These are phyloP conservation scores for Clavispora fructus DNA, from an alignment of 805 yeast genomes.

Conservation along the genomic window DNA sequence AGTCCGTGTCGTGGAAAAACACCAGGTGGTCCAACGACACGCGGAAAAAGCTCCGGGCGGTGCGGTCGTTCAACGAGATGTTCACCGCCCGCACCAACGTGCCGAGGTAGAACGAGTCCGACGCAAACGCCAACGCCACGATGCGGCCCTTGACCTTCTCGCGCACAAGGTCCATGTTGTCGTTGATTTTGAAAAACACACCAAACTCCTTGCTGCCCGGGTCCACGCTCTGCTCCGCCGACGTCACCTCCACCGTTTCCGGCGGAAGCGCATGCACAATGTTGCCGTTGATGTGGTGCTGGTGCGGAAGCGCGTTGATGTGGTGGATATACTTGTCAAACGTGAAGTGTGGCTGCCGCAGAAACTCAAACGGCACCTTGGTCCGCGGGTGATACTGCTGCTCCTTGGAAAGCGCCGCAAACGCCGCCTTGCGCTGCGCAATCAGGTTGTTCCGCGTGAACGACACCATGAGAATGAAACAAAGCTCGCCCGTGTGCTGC, in stretches of 20 bases:
- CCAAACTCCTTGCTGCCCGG: slow-evolving; percentile 22
- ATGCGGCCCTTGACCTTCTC: slow-evolving; percentile 14
- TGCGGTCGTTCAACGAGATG: slow-evolving; percentile 7
- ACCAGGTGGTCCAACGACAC: slow-evolving; percentile 35
- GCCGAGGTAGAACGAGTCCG: slow-evolving; percentile 31
- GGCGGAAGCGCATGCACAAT: slow-evolving; percentile 24
- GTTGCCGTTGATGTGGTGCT: slow-evolving; percentile 26
- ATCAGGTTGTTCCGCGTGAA: slow-evolving; percentile 20
- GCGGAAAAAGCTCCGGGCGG: slow-evolving; percentile 23
- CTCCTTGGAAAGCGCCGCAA: slow-evolving; percentile 8
- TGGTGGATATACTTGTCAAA: slow-evolving; percentile 14
- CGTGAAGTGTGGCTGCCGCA: slow-evolving; percentile 16
- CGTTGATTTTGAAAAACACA: slow-evolving; percentile 26
- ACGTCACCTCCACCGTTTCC: slow-evolving; percentile 11
- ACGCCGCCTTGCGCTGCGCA: slow-evolving; percentile 5
- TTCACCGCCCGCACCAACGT: slow-evolving; percentile 24
- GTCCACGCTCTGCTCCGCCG: slow-evolving; percentile 11
- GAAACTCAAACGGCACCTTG: slow-evolving; percentile 18
- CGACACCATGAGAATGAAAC: slow-evolving; percentile 18
- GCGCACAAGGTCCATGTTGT: slow-evolving; percentile 21
- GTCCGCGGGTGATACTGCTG: slow-evolving; percentile 10
- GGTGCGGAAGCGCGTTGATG: slow-evolving; percentile 8
- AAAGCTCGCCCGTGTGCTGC: slow-evolving; percentile 13
- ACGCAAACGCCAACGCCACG: slow-evolving; percentile 18
- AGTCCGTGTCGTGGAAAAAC: slow-evolving; percentile 31